These are phyloP conservation scores for Amphirosellinia nigrospora DNA, from an alignment of 495 filamentous ascomycete species.

Conservation along the genomic window DNA sequence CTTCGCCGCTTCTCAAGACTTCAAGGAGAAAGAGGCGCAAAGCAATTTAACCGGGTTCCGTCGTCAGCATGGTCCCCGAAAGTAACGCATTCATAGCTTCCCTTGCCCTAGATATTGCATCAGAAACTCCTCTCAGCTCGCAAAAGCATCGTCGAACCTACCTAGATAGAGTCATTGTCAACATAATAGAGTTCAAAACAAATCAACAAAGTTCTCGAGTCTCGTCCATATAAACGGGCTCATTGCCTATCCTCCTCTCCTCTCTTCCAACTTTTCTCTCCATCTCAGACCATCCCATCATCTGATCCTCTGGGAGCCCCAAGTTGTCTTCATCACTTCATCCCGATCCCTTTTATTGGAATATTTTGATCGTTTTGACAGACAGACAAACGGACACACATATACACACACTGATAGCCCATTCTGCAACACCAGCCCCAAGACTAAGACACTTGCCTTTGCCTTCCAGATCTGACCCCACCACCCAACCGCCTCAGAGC, in stretches of 20 bases:
- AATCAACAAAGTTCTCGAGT: background rate
- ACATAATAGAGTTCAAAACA: background rate
- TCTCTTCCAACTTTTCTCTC: slow-evolving; percentile 14
- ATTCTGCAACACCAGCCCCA: slow-evolving; percentile 16
- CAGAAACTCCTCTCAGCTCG: background rate
- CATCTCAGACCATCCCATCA: slow-evolving; percentile 2
- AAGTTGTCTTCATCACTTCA: slow-evolving; percentile 13
- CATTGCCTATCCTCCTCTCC: background rate
- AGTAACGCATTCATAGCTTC: slow-evolving; percentile 12
- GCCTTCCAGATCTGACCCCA: slow-evolving; percentile 12
- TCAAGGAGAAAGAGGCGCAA: slow-evolving; percentile 17
- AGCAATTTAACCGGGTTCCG: slow-evolving; percentile 15
- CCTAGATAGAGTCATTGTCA: slow-evolving; percentile 1
- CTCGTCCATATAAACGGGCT: background rate
- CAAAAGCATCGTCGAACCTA: background rate
- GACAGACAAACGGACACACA: background rate
- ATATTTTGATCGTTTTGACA: slow-evolving; percentile 49
- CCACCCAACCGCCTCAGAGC: slow-evolving; percentile 11
- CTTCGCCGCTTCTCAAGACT: slow-evolving; percentile 19
- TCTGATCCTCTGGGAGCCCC: slow-evolving; percentile 12
- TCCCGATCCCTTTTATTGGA: slow-evolving; percentile 28
- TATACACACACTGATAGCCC: slow-evolving; percentile 7
- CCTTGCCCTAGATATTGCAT: slow-evolving; percentile 2
- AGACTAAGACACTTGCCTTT: slow-evolving; percentile 16
- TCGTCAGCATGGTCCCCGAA: slow-evolving; percentile 11